phyloP scores from a whole-genome alignment of 2,329 filamentous ascomycete species.

The Aspergillus fischeri region DNA sequence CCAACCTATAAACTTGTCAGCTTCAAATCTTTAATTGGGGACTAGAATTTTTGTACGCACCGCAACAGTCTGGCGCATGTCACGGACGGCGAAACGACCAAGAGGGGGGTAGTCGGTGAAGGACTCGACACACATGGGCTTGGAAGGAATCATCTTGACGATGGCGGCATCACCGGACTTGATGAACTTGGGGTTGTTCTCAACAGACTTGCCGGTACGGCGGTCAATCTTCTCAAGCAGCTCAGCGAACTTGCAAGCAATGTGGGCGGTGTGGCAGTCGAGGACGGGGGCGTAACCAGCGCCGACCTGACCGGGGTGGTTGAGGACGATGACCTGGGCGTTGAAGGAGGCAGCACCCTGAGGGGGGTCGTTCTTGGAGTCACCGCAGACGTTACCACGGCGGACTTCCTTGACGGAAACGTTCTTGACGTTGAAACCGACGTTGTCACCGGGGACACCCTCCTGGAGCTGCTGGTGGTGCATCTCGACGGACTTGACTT shows the following conservation, averaged over 20 bases:
- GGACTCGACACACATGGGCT: constrained; percentile 99
- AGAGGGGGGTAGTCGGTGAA: constrained; percentile 99
- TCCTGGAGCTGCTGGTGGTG: constrained; percentile 98
- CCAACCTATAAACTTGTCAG: constrained; percentile 8
- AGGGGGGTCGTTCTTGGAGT: constrained; percentile 99
- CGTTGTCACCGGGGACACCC: constrained; percentile 99
- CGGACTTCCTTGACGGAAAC: constrained; percentile 99
- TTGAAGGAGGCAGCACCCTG: constrained; percentile 88
- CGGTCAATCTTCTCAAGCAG: constrained; percentile 99
- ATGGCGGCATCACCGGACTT: constrained; percentile 99
- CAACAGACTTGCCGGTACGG: constrained; percentile 97
- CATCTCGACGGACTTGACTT: constrained; percentile 99
- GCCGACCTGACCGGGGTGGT: constrained; percentile 99
- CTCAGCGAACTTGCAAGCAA: constrained; percentile 99
- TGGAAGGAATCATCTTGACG: constrained; percentile 99
- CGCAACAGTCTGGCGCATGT: constrained; percentile 59
- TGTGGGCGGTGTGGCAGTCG: constrained; percentile 99
- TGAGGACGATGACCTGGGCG: constrained; percentile 99
- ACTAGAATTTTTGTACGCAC: background rate
- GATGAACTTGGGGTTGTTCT: constrained; percentile 96
- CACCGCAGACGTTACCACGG: constrained; percentile 99
- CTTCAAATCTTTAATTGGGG: background rate
- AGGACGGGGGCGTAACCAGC: constrained; percentile 98
- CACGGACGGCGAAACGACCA: constrained; percentile 99
- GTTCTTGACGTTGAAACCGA: constrained; percentile 99